Percentiles rank a stretch among this genome's conserved stretches.
phyloP scores from a whole-genome alignment of 2,329 filamentous ascomycete species.

The Clathrospora elynae region DNA sequence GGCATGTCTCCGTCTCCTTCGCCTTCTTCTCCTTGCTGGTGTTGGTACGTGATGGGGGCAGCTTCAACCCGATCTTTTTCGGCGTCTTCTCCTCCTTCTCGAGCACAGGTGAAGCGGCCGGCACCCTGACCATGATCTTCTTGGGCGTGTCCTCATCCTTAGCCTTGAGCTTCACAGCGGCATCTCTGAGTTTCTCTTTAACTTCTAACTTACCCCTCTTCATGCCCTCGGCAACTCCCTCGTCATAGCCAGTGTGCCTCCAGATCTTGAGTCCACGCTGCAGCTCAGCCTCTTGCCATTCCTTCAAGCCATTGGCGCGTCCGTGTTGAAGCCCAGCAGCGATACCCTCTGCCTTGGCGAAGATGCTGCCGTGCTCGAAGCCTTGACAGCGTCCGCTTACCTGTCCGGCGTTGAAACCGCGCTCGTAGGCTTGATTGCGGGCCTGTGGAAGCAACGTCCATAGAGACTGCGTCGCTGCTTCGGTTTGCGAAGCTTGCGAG shows the following conservation, averaged over 20 bases:
- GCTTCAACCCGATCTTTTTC: background rate
- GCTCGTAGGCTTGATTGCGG: constrained; percentile 4
- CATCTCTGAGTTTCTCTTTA: background rate
- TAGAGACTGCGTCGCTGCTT: constrained; percentile 5
- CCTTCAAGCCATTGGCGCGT: background rate
- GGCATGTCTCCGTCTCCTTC: background rate
- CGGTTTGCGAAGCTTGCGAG: constrained; percentile 3
- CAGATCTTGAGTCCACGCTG: background rate
- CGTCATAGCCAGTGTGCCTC: background rate
- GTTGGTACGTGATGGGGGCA: background rate
- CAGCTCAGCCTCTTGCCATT: background rate
- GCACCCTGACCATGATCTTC: background rate
- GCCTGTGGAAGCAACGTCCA: constrained; percentile 5
- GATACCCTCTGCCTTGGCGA: background rate
- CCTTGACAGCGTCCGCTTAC: background rate
- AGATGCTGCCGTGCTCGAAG: background rate
- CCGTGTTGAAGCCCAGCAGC: background rate
- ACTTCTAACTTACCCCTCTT: background rate
- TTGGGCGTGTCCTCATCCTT: too few species aligned
- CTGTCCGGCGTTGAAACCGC: constrained; percentile 2
- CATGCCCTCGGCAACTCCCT: background rate
- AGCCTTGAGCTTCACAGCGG: too few species aligned
- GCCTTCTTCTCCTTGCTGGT: background rate
- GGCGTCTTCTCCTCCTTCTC: background rate
- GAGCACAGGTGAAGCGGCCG: too few species aligned